Percentiles rank a stretch among this genome's conserved stretches.
Evolutionary conservation across 2,329 filamentous ascomycete species (phyloP).

Genomic region (Cercospora sesami): DNA sequence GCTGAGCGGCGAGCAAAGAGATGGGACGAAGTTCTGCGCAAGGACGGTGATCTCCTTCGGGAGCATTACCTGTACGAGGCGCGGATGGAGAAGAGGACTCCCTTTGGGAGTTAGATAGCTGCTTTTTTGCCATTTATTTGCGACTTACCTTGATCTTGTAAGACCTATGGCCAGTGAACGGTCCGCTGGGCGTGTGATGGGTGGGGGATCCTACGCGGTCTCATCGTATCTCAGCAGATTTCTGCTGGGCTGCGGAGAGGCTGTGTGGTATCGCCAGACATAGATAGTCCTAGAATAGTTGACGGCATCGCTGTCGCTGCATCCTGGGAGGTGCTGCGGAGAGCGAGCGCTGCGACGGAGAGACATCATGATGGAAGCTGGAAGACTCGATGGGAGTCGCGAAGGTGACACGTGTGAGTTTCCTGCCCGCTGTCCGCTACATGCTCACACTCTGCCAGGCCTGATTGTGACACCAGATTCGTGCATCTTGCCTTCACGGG

Average conservation of each 20-base stretch:
- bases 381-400: neutral
- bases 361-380: neutral
- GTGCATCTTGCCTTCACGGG: neutral
- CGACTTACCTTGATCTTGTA: constrained; percentile 1
- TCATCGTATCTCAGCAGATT: neutral
- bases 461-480: neutral
- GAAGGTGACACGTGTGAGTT: neutral
- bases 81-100: neutral
- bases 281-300: neutral
- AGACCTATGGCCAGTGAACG: neutral
- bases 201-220: neutral
- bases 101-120: neutral
- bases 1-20: constrained; percentile 1
- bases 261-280: neutral
- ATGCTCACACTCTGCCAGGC: neutral
- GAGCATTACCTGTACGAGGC: neutral
- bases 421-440: neutral
- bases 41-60: neutral
- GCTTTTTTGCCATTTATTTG: neutral
- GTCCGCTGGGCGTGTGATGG: neutral
- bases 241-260: neutral
- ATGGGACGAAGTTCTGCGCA: neutral
- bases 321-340: neutral
- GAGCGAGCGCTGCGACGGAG: neutral
- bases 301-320: neutral